Evolutionary conservation across 2,329 filamentous ascomycete species (phyloP).

Genomic region (Neoscytalidium dimidiatum): DNA sequence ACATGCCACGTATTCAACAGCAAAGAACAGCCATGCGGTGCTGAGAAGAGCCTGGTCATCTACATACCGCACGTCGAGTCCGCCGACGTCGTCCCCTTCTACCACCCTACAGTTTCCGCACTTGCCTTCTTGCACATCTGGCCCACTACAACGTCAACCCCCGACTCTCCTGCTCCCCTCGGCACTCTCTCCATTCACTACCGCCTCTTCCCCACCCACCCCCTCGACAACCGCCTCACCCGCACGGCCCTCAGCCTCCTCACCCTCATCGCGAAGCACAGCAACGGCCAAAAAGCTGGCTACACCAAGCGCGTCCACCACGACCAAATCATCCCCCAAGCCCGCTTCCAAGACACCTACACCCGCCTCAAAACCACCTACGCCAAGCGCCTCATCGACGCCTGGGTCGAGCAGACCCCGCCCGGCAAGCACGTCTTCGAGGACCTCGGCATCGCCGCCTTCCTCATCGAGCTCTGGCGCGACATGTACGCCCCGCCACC

Average conservation of each 20-base stretch:
- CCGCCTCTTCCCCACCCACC: constrained; percentile 44
- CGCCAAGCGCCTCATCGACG: constrained; percentile 67
- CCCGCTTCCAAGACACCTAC: constrained; percentile 80
- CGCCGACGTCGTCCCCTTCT: constrained; percentile 73
- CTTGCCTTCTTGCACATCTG: constrained; percentile 77
- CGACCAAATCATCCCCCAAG: constrained; percentile 77
- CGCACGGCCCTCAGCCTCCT: constrained; percentile 71
- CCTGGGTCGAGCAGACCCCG: constrained; percentile 85
- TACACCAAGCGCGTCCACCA: constrained; percentile 83
- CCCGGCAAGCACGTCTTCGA: constrained; percentile 94
- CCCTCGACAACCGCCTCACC: constrained; percentile 55
- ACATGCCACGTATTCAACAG: constrained; percentile 72
- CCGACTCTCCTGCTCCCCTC: constrained; percentile 20
- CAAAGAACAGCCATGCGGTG: constrained; percentile 21
- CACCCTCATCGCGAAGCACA: constrained; percentile 71
- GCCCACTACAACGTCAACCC: constrained; percentile 32
- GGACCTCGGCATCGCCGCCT: constrained; percentile 86
- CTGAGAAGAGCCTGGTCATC: constrained; percentile 61
- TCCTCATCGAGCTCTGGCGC: constrained; percentile 87
- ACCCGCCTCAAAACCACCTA: constrained; percentile 77
- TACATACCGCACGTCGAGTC: constrained; percentile 73
- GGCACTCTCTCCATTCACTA: constrained; percentile 55
- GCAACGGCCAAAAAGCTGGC: constrained; percentile 63
- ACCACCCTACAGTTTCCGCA: constrained; percentile 76
- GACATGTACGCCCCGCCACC: constrained; percentile 71